Evolutionary conservation across 2,329 filamentous ascomycete species (phyloP), one percentile per base, ranked within the genome.

Genomic region (Penicillium sp.): DNA sequence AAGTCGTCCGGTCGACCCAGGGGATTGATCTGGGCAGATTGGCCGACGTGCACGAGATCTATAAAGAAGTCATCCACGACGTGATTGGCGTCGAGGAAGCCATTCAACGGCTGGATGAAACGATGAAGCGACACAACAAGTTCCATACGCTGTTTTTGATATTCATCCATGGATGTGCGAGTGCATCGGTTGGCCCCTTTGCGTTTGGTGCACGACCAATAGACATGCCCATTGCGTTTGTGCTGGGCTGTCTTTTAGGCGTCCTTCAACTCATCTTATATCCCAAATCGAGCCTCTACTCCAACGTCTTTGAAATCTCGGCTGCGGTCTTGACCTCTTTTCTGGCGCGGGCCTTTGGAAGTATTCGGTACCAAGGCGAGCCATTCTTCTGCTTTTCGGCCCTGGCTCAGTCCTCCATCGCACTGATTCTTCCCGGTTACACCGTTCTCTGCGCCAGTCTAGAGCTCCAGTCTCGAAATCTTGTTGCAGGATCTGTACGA

Each of bases 121-220:
- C 87, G 38, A 79, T 80, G 57, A 69, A 70, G n/a, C 71, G 75
- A 8, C 74, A 75, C 42, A 72, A 75, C 47, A 82, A 83, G 58
- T 84, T 76, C 55, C 68, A 71, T 44, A 66, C 70, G 2, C 75
- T 74, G 68, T 59, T 75, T 9, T 65, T 78, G 9, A 81, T 94
- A 1, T 66, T 83, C 1, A 71, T 89, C 29, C 90, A 88, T 56
- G 89, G 89, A 0, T 69, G 90, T 5, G 88, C 88, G 1, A 88
- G 86, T 9, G 84, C 82, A 0, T 80, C 76, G 5, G 88, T 93
- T 1, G 88, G 85, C 0, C 87, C 87, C 0, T 93, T 93, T 60
- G 87, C 86, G 3, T 94, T 93, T 61, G 74, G 83, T 47, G 86
- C 85, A 3, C 80, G 87, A 3, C 80, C 84, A 36, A 85, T 91